A percentile compares a stretch with the other conserved stretches of the same genome.
These are phyloP conservation scores for Globisporangium lucens DNA, from an alignment of 352 stramenopile species.

Conservation along the genomic window DNA sequence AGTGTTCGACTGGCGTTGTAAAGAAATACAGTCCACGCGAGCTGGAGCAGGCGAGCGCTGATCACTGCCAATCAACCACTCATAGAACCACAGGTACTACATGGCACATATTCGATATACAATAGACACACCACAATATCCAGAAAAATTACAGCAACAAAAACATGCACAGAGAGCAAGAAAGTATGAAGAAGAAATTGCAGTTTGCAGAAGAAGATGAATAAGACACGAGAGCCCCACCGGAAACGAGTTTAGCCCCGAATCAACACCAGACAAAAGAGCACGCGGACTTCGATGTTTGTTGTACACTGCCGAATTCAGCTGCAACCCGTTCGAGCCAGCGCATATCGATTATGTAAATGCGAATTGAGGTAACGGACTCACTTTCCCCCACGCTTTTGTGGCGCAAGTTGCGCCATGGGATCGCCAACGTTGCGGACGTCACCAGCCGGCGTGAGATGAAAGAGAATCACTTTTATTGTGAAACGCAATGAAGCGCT, in stretches of 20 bases:
- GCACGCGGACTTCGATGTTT: neutral
- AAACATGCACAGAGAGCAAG: neutral
- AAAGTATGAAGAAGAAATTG: conserved; percentile 4
- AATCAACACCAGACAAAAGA: neutral
- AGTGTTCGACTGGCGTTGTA: conserved; percentile 38
- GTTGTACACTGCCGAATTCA: neutral
- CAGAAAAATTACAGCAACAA: neutral
- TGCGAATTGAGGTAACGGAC: no score
- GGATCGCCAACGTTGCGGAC: no score
- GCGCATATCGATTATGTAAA: no score
- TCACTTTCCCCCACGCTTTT: no score
- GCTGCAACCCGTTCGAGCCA: neutral
- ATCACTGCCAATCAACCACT: neutral
- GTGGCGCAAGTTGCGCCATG: no score
- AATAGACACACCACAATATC: conserved; percentile 12
- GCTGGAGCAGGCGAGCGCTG: neutral
- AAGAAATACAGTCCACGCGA: neutral
- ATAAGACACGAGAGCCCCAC: neutral
- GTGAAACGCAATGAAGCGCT: no score
- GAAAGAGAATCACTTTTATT: no score
- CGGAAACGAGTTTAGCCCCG: neutral
- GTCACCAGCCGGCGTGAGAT: no score
- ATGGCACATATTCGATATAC: conserved; percentile 12
- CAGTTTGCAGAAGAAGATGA: neutral
- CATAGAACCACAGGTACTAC: neutral